Evolutionary conservation across 2,329 filamentous ascomycete genomes (phyloP), one percentile per base, ranked within the genome.

Genomic region (Fusarium bactridioides): DNA sequence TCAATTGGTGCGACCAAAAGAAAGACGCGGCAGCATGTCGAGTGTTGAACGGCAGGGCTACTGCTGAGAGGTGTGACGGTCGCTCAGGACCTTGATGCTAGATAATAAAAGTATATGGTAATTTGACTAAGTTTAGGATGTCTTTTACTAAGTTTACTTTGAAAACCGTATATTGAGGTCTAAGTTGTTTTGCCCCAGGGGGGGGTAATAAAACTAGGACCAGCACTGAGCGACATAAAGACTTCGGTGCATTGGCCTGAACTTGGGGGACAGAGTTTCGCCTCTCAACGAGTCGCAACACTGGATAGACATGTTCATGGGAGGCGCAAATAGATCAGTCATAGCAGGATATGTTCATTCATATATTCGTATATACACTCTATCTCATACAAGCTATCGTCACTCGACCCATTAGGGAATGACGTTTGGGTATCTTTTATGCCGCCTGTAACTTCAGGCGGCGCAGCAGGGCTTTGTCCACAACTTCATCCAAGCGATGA

Each of bases 381-480:
- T 48, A 37, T 31, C 29, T 48, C 19, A 54, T 37, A 51, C 64
- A 69, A 51, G 25, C 31, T 61, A n/a, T 48, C 27, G 55, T 35
- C 66, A 65, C 51, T 69, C 57, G 11, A 57, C 38, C 40, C 45
- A 25, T 27, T 21, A 1, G 45, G 43, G 58, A 58, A 23, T 47
- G 65, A 65, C 65, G 33, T 27, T 38, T 18, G 66, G 66, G 66
- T 69, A 69, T 69, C 66, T 38, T 51, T 64, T 25, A 37, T 44
- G 27, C 38, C 16, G n/a, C 40, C 59, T 41, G 41, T 15, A 54
- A 19, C 18, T 23, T 33, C 58, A 41, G 43, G 58, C 65, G 45
- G 27, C 45, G 40, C 51, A 40, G 29, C 40, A 10, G 13, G 18
- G 35, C 33, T 13, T 23, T 48, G 3, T 21, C n/a, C 12, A n/a